Conservation (phyloP, 148 eudicot species). For the Simmondsia chinensis region DNA sequence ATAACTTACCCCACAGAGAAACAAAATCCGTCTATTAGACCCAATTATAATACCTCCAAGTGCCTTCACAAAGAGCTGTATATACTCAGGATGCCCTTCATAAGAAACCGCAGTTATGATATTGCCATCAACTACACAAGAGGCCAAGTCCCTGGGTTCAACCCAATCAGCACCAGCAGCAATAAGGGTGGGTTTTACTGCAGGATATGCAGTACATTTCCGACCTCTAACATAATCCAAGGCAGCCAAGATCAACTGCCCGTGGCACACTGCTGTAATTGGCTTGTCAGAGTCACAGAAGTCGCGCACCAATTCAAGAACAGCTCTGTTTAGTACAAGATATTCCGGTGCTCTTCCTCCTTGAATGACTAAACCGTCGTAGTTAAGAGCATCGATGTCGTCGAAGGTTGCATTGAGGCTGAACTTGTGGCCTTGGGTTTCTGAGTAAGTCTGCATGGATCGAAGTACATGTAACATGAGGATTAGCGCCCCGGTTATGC, state of each 20-base stretch:
- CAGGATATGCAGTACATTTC: conserved; percentile 74
- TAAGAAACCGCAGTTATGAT: conserved; percentile 67
- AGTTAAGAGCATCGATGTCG: conserved; percentile 51
- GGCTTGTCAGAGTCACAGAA: conserved; percentile 59
- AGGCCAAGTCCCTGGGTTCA: conserved; percentile 51
- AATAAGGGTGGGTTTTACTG: conserved; percentile 58
- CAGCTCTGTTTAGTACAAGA: conserved; percentile 66
- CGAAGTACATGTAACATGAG: neutral
- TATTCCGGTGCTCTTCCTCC: conserved; percentile 97
- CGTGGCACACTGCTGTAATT: conserved; percentile 80
- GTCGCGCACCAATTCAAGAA: conserved; percentile 46
- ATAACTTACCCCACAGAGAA: conserved; percentile 89
- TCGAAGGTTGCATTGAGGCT: conserved; percentile 81
- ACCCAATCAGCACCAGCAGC: conserved; percentile 98
- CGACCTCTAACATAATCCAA: conserved; percentile 58
- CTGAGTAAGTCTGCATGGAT: conserved; percentile 67
- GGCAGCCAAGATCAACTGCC: conserved; percentile 85
- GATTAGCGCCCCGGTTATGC: no score
- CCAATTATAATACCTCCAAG: conserved; percentile 76
- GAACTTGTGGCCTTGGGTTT: conserved; percentile 87
- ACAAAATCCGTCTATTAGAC: conserved; percentile 56
- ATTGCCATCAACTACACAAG: conserved; percentile 62
- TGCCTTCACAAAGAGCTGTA: conserved; percentile 72
- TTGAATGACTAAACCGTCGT: conserved; percentile 83
- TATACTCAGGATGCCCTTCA: conserved; percentile 72